Evolutionary conservation across 2,329 filamentous ascomycete genomes (phyloP).

Genomic region (Aspergillus latus): DNA sequence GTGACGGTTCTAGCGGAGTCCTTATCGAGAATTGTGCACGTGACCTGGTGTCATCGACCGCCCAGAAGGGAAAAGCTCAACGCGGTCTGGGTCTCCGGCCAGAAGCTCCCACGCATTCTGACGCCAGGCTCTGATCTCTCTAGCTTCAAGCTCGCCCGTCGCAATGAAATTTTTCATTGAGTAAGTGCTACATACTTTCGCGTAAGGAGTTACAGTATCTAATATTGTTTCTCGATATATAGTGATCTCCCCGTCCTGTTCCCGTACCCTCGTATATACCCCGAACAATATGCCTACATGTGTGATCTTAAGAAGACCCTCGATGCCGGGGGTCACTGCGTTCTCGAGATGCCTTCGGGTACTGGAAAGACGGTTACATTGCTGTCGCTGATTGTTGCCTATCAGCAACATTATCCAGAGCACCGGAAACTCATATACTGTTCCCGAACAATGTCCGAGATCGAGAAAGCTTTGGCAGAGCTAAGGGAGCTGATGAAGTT

Average conservation of each 20-base stretch:
- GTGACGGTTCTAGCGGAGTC: constrained; percentile 24
- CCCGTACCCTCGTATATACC: constrained; percentile 73
- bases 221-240: constrained; percentile 12
- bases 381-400: constrained; percentile 91
- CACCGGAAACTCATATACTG: constrained; percentile 97
- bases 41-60: constrained; percentile 35
- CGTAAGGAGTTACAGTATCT: constrained; percentile 8
- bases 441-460: constrained; percentile 99
- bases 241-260: constrained; percentile 70
- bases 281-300: constrained; percentile 78
- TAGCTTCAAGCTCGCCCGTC: constrained; percentile 26
- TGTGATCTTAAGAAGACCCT: constrained; percentile 84
- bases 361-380: constrained; percentile 97
- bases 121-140: constrained; percentile 14
- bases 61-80: constrained; percentile 29
- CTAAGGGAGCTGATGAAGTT: constrained; percentile 94
- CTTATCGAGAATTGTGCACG: constrained; percentile 33
- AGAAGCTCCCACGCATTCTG: constrained; percentile 5
- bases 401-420: constrained; percentile 90
- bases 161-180: constrained; percentile 80
- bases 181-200: constrained; percentile 40
- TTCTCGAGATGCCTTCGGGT: constrained; percentile 97
- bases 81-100: constrained; percentile 17
- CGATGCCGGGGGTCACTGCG: constrained; percentile 91
- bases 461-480: constrained; percentile 94